Base-by-base conservation (phyloP, 345 rosid species). In the Euclidium syriacum region DNA sequence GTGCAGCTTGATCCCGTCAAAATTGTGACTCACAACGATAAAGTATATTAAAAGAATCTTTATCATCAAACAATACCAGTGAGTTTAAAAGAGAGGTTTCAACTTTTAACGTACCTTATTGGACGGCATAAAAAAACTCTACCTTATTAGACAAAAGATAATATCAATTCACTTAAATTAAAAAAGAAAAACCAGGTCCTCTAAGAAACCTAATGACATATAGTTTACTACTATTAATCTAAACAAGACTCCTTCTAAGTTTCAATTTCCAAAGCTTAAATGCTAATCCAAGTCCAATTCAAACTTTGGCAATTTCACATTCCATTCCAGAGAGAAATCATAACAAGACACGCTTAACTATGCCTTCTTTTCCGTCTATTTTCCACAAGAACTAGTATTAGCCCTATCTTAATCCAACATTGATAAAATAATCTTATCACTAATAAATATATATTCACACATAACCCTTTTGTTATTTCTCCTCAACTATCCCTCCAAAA, bases 211-310 rank as follows among this genome's bases (percentile, higher is more conserved):
- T 47, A 25, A 56, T 10, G 57, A 18, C 42, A 27, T 3, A 27
- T 15, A 14, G 32, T 19, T 38, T 26, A 15, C 16, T 14, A 38
- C 5, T 56, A 56, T 26, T 25, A 5, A 29, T 29, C 8, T 27
- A 22, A 25, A 58, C 19, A 58, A 12, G 72, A 67, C 59, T n/a
- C 26, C 20, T 58, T 67, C 59, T 38, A n/a, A n/a, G n/a, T n/a
- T n/a, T n/a, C n/a, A n/a, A n/a, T n/a, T n/a, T n/a, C n/a, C n/a
- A 27, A 55, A 57, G 32, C 19, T 42, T 64, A 22, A 16, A 1
- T 32, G 7, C 1, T 64, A 5, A 29, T 27, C 51, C 12, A 47
- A 67, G 48, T 29, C 71, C 48, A 6, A 57, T 25, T 6, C 1
- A 16, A 15, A 11, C 36, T 49, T 30, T 30, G 16, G 36, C 15